Percentiles rank a stretch among this genome's conserved stretches.
phyloP scores from a whole-genome alignment of 106 monocot species.

The Ottelia alismoides region DNA sequence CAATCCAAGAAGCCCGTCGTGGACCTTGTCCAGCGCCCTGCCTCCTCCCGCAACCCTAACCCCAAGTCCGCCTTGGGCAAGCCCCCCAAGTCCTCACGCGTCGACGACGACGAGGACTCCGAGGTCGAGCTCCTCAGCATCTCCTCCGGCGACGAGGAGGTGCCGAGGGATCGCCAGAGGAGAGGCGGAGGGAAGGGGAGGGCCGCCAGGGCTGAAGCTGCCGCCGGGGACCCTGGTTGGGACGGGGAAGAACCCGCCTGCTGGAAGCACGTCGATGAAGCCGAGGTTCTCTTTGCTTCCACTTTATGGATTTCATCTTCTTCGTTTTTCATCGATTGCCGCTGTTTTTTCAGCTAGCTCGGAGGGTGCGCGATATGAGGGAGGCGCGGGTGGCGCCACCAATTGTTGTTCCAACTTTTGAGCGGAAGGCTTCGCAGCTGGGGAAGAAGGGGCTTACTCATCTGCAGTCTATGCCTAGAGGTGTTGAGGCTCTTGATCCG shows the following conservation, averaged over 20 bases:
- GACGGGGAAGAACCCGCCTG: conserved; percentile 74
- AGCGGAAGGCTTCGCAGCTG: conserved; percentile 32
- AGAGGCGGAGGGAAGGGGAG: conserved; percentile 16
- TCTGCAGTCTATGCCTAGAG: conserved; percentile 80
- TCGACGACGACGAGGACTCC: conserved; percentile 85
- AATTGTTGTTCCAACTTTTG: conserved; percentile 32
- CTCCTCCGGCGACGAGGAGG: conserved; percentile 92
- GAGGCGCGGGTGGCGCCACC: conserved; percentile 70
- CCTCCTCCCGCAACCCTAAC: conserved; percentile 29
- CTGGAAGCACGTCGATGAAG: conserved; percentile 95
- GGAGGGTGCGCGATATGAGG: conserved; percentile 94
- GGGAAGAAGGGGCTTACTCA: conserved; percentile 61
- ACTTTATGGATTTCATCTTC: conserved; percentile 4
- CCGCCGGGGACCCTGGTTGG: conserved; percentile 35
- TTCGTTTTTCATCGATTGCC: not conserved
- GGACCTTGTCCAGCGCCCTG: conserved; percentile 77
- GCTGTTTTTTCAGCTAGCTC: conserved; percentile 59
- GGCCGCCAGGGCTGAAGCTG: conserved; percentile 28
- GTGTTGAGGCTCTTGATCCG: conserved; percentile 94
- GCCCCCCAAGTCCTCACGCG: conserved; percentile 13
- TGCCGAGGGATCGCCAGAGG: conserved; percentile 25
- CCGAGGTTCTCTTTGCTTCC: no score
- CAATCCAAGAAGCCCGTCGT: conserved; percentile 73
- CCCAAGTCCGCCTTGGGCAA: conserved; percentile 5
- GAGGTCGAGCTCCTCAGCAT: conserved; percentile 95